phyloP scores from a whole-genome alignment of 176 grass and related monocot species.

The Ananas comosus region DNA sequence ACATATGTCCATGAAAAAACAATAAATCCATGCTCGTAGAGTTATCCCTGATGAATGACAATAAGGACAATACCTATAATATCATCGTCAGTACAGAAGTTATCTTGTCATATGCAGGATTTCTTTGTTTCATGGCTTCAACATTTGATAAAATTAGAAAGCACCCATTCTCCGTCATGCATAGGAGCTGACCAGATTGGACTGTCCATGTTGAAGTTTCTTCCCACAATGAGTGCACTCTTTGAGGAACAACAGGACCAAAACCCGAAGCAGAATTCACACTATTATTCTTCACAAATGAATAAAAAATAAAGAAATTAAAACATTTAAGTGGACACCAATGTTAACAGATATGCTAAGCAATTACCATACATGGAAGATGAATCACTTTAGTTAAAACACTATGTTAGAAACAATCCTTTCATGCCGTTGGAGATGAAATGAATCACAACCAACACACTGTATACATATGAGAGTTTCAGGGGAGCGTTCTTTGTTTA shows the following conservation, averaged over 20 bases:
- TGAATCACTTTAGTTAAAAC: conserved; percentile 2
- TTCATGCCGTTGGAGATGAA: conserved; percentile 79
- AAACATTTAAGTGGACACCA: conserved; percentile 8
- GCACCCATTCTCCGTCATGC: conserved; percentile 87
- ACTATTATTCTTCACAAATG: conserved; percentile 50
- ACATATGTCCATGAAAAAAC: too few relatives aligned
- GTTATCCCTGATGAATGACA: not conserved
- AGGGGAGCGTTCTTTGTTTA: conserved; percentile 91
- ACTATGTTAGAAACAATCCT: conserved; percentile 66
- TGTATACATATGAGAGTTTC: conserved; percentile 96
- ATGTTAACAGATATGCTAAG: not conserved
- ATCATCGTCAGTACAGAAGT: conserved; percentile 66
- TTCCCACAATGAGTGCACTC: conserved; percentile 76
- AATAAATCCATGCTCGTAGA: not conserved
- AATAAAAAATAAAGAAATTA: conserved; percentile 19
- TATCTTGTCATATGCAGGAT: conserved; percentile 84
- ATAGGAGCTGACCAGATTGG: conserved; percentile 96
- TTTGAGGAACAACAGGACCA: conserved; percentile 88
- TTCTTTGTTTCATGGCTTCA: conserved; percentile 59
- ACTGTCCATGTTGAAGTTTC: conserved; percentile 80
- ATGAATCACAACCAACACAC: conserved; percentile 93
- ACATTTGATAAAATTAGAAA: conserved; percentile 68
- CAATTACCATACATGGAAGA: not conserved
- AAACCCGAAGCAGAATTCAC: conserved; percentile 73
- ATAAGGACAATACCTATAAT: conserved; percentile 46